Evolutionary conservation across 495 filamentous ascomycete species (phyloP).

Genomic region (Aspergillus kassunensis): DNA sequence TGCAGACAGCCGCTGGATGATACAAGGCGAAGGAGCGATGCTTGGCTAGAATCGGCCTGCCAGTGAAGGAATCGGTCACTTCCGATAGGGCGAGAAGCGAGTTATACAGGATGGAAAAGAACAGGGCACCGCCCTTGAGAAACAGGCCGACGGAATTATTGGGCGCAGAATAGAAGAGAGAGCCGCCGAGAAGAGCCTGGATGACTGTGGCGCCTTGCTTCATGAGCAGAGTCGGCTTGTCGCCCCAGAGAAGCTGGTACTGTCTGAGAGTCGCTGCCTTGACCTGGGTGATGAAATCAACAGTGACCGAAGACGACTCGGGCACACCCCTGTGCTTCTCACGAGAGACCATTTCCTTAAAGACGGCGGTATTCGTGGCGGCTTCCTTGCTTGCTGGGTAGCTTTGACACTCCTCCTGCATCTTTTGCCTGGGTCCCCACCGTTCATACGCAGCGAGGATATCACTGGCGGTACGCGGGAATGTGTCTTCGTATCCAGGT

Average conservation of each 20-base stretch:
- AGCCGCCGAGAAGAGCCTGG: conserved; percentile 42
- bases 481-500: conserved; percentile 46
- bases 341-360: conserved; percentile 43
- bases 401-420: conserved; percentile 42
- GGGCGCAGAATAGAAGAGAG: conserved; percentile 40
- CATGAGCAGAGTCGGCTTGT: conserved; percentile 57
- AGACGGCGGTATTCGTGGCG: conserved; percentile 42
- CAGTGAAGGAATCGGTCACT: conserved; percentile 63
- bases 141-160: conserved; percentile 45
- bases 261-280: conserved; percentile 50
- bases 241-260: conserved; percentile 57
- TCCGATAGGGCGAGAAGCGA: conserved; percentile 69
- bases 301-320: conserved; percentile 49
- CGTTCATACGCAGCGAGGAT: conserved; percentile 39
- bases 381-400: conserved; percentile 47
- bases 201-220: conserved; percentile 48
- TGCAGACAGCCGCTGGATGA: conserved; percentile 65
- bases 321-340: conserved; percentile 40
- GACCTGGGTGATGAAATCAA: conserved; percentile 56
- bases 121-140: conserved; percentile 55
- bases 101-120: conserved; percentile 74
- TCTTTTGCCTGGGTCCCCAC: conserved; percentile 30
- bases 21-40: conserved; percentile 51
- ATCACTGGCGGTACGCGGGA: conserved; percentile 43
- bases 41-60: conserved; percentile 68